Base-by-base conservation (phyloP, 2,329 filamentous ascomycete species). In the Sporothrix brasiliensis region DNA sequence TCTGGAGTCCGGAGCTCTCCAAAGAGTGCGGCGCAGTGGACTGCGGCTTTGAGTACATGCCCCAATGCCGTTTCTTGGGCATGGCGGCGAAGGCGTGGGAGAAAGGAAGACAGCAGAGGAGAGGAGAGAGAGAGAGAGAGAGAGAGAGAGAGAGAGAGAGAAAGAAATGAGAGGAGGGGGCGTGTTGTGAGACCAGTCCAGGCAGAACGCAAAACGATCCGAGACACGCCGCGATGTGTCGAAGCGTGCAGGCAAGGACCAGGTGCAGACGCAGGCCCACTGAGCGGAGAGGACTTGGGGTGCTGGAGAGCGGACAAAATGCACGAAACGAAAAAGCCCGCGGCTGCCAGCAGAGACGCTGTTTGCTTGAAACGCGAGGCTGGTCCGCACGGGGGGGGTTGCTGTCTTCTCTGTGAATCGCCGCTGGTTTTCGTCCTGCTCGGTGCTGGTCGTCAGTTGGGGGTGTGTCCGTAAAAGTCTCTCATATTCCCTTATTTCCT, bases 61-160 rank as follows among this genome's bases (percentile, higher is more conserved):
- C 76, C 74, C 84, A 81, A 70, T 86, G 84, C 79, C 86, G 83
- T 83, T 89, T 89, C 82, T 89, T 89, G 79, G 88, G 86, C 88
- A 90, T 90, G 54, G 67, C 19, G 44, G n/a, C 60, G 16, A 19
- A 50, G 50, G 39, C 1, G n/a, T 34, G 21, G 14, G 16, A 39
- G 34, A 9, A 52, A 7, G 14, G 5, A 41, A 9, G 54, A n/a
- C 24, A 34, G 27, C 19, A 39, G 39, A 65, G 9, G 5, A 39
- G 53, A 56, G n/a, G 11, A 49, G 44, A 44, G 65, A 41, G 27
- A 13, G 27, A 34, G 4, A 16, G 53, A 56, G 11, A 49, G 44
- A 44, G 65, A 41, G 27, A 13, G 27, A 34, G 4, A 16, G n/a
- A n/a, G 53, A 56, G 11, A 49, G 44, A 44, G 65, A 41, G 27